Evolutionary conservation across 202 grass and related monocot genomes (phyloP).

Genomic region (Carex arenaria): DNA sequence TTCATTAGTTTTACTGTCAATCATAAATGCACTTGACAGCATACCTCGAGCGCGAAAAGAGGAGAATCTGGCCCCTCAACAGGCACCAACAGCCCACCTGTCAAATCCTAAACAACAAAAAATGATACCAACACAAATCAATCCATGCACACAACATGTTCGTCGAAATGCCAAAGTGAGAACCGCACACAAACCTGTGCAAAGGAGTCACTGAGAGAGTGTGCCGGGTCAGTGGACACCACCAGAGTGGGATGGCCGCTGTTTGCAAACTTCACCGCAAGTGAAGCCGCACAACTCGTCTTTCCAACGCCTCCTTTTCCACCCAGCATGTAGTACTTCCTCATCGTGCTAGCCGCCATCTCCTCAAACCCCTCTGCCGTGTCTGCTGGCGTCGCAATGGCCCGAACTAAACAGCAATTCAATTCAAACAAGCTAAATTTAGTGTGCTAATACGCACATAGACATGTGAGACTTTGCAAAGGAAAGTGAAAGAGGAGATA

Average conservation of each 20-base stretch:
- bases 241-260: slow-evolving; percentile 81
- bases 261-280: slow-evolving; percentile 95
- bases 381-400: slow-evolving; percentile 31
- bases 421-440: background rate
- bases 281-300: slow-evolving; percentile 85
- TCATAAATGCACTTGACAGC: background rate
- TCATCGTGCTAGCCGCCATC: slow-evolving; percentile 55
- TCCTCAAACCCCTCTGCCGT: slow-evolving; percentile 54
- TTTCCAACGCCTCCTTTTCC: slow-evolving; percentile 94
- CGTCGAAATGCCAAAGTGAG: background rate
- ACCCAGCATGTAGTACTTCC: slow-evolving; percentile 87
- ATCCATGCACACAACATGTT: background rate
- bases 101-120: slow-evolving; percentile 68
- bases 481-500: background rate
- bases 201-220: slow-evolving; percentile 93
- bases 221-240: slow-evolving; percentile 85
- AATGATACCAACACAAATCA: background rate
- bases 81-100: slow-evolving; percentile 53
- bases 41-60: slow-evolving; percentile 86
- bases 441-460: background rate
- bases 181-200: slow-evolving; percentile 36
- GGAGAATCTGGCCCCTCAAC: slow-evolving; percentile 76
- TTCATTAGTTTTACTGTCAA: background rate
- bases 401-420: background rate
- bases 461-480: background rate